Evolutionary conservation across 345 rosid species (phyloP).

Genomic region (Xanthoceras sorbifolium): DNA sequence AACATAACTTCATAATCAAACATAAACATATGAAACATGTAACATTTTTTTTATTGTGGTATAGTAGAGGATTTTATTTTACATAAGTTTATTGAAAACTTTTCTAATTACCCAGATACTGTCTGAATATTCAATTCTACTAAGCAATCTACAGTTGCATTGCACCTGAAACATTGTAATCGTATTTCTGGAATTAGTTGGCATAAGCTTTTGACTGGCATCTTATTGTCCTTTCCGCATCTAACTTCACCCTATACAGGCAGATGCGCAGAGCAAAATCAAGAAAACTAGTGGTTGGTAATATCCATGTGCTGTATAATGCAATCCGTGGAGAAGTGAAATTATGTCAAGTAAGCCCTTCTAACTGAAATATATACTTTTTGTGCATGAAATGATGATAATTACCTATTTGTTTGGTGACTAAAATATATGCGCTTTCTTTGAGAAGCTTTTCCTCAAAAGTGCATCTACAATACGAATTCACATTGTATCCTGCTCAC

Average conservation of each 20-base stretch:
- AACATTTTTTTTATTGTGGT: neutral
- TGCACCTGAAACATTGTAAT: constrained; percentile 1
- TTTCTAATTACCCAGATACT: neutral
- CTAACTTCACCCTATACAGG: constrained; percentile 48
- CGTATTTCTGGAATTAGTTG: neutral
- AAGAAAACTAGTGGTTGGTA: constrained; percentile 63
- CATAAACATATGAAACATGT: neutral
- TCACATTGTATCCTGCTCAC: neutral
- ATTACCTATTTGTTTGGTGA: neutral
- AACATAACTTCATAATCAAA: neutral
- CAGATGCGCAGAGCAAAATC: constrained; percentile 54
- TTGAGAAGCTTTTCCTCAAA: neutral
- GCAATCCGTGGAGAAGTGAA: constrained; percentile 80
- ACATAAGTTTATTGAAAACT: neutral
- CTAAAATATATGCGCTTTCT: neutral
- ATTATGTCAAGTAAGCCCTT: constrained; percentile 72
- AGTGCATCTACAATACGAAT: neutral
- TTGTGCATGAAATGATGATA: constrained; percentile 3
- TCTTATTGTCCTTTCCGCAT: constrained; percentile 25
- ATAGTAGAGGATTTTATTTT: neutral
- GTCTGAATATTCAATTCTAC: neutral
- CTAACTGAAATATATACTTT: constrained; percentile 7
- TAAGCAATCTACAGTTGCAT: neutral
- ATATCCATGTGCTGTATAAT: constrained; percentile 68
- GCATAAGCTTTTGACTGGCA: constrained; percentile 10